Conservation (phyloP, 2,329 filamentous ascomycete genomes). For the Salinomyces thailandicus region DNA sequence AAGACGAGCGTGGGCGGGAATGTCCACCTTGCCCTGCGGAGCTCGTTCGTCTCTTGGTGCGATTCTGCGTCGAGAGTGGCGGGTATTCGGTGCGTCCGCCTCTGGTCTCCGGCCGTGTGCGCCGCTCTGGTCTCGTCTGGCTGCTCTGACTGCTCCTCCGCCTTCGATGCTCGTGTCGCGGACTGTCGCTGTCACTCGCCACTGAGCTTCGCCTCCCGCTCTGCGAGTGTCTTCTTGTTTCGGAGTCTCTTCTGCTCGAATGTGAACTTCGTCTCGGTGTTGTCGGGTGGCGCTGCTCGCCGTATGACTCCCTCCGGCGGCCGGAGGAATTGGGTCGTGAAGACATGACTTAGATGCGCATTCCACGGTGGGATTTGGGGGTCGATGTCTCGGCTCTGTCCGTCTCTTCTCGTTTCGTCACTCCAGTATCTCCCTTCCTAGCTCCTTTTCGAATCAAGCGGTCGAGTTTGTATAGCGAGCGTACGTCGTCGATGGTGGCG, state of each 20-base stretch:
- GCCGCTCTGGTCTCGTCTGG: not conserved
- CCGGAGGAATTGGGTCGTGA: conserved; percentile 46
- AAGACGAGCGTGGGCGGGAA: conserved; percentile 1
- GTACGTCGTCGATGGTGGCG: too few species aligned
- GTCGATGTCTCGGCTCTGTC: too few species aligned
- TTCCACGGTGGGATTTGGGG: too few species aligned
- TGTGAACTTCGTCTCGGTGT: conserved; percentile 1
- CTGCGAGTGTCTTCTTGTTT: conserved; percentile 5
- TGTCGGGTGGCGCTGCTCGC: conserved; percentile 1
- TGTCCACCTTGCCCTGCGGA: conserved; percentile 7
- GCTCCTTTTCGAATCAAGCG: too few species aligned
- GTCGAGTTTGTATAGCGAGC: too few species aligned
- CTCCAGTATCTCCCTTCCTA: too few species aligned
- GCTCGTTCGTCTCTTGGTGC: conserved; percentile 13
- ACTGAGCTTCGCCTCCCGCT: conserved; percentile 5
- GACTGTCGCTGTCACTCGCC: not conserved
- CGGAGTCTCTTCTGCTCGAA: conserved; percentile 1
- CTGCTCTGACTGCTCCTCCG: conserved; percentile 4
- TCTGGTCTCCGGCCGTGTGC: not conserved
- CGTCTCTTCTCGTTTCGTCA: too few species aligned
- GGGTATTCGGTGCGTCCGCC: not conserved
- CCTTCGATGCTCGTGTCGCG: conserved; percentile 3
- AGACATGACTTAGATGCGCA: conserved; percentile 28
- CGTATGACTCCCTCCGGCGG: conserved; percentile 27
- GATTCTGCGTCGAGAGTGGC: not conserved